A percentile compares a stretch with the other conserved stretches of the same genome.
Evolutionary conservation across 2,329 filamentous ascomycete genomes (phyloP).

Genomic region (Emergomyces pasteurianus): DNA sequence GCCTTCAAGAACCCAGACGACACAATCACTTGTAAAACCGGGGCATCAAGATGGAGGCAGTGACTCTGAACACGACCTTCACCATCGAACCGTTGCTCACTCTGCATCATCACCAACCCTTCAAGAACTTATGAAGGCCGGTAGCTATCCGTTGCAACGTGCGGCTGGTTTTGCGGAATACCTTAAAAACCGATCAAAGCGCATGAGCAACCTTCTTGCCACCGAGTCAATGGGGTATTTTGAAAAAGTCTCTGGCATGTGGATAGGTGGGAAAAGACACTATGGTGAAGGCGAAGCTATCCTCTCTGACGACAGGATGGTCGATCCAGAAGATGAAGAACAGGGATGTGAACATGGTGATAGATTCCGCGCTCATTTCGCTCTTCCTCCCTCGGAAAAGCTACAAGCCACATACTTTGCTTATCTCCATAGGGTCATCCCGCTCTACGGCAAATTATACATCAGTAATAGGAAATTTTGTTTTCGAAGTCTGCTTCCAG

Average conservation of each 20-base stretch:
- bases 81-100: conserved; percentile 13
- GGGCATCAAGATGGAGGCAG: conserved; percentile 11
- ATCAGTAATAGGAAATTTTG: conserved; percentile 80
- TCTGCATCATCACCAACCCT: conserved; percentile 39
- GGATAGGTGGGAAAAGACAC: conserved; percentile 80
- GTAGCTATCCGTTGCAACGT: conserved; percentile 68
- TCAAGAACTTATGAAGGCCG: conserved; percentile 48
- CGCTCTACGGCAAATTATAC: conserved; percentile 93
- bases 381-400: conserved; percentile 69
- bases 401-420: conserved; percentile 84
- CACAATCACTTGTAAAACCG: neutral
- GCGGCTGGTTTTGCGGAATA: conserved; percentile 76
- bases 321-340: conserved; percentile 45
- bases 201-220: conserved; percentile 70
- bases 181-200: conserved; percentile 63
- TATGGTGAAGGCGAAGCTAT: conserved; percentile 64
- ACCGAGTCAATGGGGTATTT: conserved; percentile 93
- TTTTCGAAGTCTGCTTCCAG: conserved; percentile 81
- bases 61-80: conserved; percentile 16
- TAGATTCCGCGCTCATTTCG: conserved; percentile 81
- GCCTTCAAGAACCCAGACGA: conserved; percentile 17
- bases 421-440: conserved; percentile 79
- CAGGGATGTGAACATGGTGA: conserved; percentile 43
- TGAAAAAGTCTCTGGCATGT: conserved; percentile 94
- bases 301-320: conserved; percentile 51